Percentiles rank a stretch among this genome's conserved stretches.
Evolutionary conservation across 2,329 filamentous ascomycete species (phyloP).

Genomic region (Fusarium sp.): DNA sequence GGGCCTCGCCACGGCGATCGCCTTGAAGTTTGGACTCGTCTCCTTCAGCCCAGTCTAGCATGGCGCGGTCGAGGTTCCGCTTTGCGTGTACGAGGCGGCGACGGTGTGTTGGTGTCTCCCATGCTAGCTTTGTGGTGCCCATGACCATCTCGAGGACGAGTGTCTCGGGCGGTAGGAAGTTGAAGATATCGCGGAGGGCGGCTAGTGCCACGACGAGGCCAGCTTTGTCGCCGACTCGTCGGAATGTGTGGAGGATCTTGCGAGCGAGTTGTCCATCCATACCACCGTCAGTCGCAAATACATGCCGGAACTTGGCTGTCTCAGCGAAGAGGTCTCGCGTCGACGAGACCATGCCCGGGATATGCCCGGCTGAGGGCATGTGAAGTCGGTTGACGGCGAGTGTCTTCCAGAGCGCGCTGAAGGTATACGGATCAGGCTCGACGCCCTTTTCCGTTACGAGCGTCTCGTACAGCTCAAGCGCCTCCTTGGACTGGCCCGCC

Average conservation of each 20-base stretch:
- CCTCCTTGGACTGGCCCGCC: slow-evolving; percentile 64
- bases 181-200: slow-evolving; percentile 56
- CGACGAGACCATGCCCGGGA: slow-evolving; percentile 46
- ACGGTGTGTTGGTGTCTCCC: slow-evolving; percentile 55
- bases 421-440: slow-evolving; percentile 75
- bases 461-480: slow-evolving; percentile 66
- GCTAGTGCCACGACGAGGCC: slow-evolving; percentile 61
- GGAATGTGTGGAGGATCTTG: slow-evolving; percentile 64
- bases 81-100: slow-evolving; percentile 57
- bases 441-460: slow-evolving; percentile 64
- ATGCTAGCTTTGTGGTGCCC: slow-evolving; percentile 57
- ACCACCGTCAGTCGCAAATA: slow-evolving; percentile 55
- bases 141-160: slow-evolving; percentile 61
- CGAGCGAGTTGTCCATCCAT: slow-evolving; percentile 61
- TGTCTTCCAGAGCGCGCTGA: slow-evolving; percentile 74
- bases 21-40: slow-evolving; percentile 52
- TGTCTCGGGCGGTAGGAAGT: slow-evolving; percentile 58
- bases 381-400: slow-evolving; percentile 63
- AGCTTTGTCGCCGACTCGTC: slow-evolving; percentile 56
- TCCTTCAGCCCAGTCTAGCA: slow-evolving; percentile 46
- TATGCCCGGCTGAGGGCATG: slow-evolving; percentile 45
- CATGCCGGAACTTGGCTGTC: slow-evolving; percentile 60
- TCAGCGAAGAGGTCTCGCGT: slow-evolving; percentile 60
- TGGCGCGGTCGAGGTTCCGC: slow-evolving; percentile 55
- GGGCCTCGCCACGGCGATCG: slow-evolving; percentile 51